Evolutionary conservation across 148 eudicot genomes (phyloP).

Genomic region (Polygonum aviculare): DNA sequence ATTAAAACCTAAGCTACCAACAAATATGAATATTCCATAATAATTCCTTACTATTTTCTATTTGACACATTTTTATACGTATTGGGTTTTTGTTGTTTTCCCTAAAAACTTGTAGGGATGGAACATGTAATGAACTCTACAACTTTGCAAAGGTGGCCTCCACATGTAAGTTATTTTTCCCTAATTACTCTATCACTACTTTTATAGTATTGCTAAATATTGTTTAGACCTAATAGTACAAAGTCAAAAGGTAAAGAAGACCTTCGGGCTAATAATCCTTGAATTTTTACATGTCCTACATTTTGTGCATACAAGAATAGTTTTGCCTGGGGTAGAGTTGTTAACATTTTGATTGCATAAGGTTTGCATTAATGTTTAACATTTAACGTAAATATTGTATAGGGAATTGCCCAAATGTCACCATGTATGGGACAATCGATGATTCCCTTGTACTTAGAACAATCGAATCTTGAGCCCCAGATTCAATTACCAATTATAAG

Average conservation of each 20-base stretch:
- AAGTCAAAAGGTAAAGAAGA: neutral
- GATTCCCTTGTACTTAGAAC: neutral
- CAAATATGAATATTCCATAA: neutral
- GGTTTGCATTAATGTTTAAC: neutral
- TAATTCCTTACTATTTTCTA: neutral
- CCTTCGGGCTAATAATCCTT: neutral
- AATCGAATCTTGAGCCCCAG: neutral
- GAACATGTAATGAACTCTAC: neutral
- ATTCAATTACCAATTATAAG: neutral
- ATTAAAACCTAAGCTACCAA: neutral
- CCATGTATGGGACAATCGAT: neutral
- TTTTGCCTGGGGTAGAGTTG: neutral
- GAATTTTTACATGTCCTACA: neutral
- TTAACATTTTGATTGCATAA: neutral
- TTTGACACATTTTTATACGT: neutral
- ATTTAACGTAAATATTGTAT: neutral
- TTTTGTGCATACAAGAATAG: neutral
- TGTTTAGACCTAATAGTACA: neutral
- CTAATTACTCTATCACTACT: neutral
- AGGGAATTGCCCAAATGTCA: neutral
- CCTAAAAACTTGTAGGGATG: neutral
- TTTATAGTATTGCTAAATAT: neutral
- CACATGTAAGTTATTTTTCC: neutral
- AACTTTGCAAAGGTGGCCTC: neutral
- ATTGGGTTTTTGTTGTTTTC: neutral